Evolutionary conservation across 2,329 filamentous ascomycete species (phyloP).

Genomic region (Penicillium paneum): DNA sequence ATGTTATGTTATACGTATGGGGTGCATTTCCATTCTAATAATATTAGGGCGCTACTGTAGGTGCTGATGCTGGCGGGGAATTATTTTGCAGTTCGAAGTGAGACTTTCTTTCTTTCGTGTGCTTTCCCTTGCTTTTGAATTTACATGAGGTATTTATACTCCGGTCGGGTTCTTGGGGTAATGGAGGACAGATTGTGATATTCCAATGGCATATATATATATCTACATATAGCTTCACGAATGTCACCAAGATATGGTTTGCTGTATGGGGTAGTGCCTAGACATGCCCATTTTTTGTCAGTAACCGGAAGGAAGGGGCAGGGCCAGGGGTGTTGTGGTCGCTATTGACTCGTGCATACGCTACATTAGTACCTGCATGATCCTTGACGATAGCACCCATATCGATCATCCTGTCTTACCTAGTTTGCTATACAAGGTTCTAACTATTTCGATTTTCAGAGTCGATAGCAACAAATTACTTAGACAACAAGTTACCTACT

Average conservation of each 20-base stretch:
- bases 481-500: too few species aligned
- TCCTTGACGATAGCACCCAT: not conserved
- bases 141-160: not conserved
- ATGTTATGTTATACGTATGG: not conserved
- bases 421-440: not conserved
- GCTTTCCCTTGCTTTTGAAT: not conserved
- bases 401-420: not conserved
- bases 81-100: not conserved
- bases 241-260: not conserved
- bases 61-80: not conserved
- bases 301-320: not conserved
- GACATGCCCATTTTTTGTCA: not conserved
- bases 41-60: not conserved
- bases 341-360: not conserved
- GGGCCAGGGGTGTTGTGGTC: not conserved
- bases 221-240: not conserved
- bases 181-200: not conserved
- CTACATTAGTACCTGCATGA: not conserved
- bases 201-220: not conserved
- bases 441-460: not conserved
- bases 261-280: not conserved
- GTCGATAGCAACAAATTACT: not conserved
- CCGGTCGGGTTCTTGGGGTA: not conserved
- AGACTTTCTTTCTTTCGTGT: not conserved
- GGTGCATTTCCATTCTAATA: not conserved